Evolutionary conservation across 768 basidiomycete species (phyloP).

Genomic region (Rossbeevera mucosa): DNA sequence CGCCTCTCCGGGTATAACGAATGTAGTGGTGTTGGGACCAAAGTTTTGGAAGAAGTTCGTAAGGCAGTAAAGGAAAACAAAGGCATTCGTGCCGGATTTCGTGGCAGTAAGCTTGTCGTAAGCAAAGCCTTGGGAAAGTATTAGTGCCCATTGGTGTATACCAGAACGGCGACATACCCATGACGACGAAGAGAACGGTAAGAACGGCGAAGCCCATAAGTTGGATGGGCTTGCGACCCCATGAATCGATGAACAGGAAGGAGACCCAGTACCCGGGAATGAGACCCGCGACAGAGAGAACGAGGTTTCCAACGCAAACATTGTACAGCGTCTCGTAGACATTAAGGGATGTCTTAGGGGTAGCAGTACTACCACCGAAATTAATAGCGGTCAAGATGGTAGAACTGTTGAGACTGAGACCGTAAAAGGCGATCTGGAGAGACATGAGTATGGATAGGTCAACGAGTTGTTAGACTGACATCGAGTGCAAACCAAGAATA

Average conservation of each 20-base stretch:
- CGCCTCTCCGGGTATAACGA: slow-evolving; percentile 74
- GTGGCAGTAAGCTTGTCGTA: slow-evolving; percentile 54
- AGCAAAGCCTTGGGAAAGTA: slow-evolving; percentile 49
- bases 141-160: neutral
- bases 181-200: slow-evolving; percentile 59
- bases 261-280: slow-evolving; percentile 69
- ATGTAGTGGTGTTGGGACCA: slow-evolving; percentile 77
- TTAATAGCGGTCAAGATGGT: slow-evolving; percentile 73
- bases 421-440: slow-evolving; percentile 77
- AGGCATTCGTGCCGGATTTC: slow-evolving; percentile 43
- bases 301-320: slow-evolving; percentile 68
- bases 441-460: neutral
- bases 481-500: slow-evolving; percentile 91
- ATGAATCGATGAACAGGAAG: slow-evolving; percentile 63
- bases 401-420: slow-evolving; percentile 78
- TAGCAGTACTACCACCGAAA: slow-evolving; percentile 40
- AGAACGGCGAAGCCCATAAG: slow-evolving; percentile 71
- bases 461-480: slow-evolving; percentile 36
- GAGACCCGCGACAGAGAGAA: slow-evolving; percentile 72
- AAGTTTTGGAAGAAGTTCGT: slow-evolving; percentile 91
- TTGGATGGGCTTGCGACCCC: slow-evolving; percentile 83
- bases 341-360: slow-evolving; percentile 27
- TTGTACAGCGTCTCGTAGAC: slow-evolving; percentile 61
- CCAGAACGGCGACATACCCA: slow-evolving; percentile 45
- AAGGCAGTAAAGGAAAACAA: slow-evolving; percentile 83